Conservation (phyloP, 257 asterid species). For the Solanum chilense region DNA sequence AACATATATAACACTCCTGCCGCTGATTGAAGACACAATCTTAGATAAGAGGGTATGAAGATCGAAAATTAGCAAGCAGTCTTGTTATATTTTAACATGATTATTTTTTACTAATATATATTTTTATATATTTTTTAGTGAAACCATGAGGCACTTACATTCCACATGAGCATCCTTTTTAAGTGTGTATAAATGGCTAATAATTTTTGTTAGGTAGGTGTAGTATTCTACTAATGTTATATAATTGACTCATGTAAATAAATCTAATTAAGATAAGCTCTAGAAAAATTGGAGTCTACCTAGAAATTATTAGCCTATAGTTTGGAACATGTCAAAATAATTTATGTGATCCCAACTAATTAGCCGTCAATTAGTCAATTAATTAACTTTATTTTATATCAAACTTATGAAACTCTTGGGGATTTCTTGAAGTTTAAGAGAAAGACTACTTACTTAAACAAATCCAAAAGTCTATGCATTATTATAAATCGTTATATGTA, state of each 20-base stretch:
- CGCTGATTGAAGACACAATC: neutral
- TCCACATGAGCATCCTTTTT: too few species aligned
- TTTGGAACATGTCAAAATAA: neutral
- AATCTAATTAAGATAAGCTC: neutral
- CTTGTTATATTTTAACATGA: neutral
- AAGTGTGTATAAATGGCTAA: neutral
- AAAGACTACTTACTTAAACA: neutral
- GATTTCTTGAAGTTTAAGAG: constrained; percentile 5
- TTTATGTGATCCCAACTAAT: neutral
- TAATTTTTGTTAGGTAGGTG: neutral
- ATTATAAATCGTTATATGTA: neutral
- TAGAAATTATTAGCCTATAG: neutral
- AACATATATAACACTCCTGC: neutral
- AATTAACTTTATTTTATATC: neutral
- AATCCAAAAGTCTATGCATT: neutral
- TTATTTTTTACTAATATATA: neutral
- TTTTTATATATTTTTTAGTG: neutral
- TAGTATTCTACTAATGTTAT: neutral
- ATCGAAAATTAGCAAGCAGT: fast-evolving
- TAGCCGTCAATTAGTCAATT: constrained; percentile 2
- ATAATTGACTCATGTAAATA: neutral
- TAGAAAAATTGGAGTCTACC: neutral
- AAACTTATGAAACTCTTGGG: neutral
- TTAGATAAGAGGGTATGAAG: neutral
- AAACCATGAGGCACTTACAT: neutral